Evolutionary conservation across 2,329 filamentous ascomycete species (phyloP), one percentile per base, ranked within the genome.

Genomic region (Trichoderma semiorbis): DNA sequence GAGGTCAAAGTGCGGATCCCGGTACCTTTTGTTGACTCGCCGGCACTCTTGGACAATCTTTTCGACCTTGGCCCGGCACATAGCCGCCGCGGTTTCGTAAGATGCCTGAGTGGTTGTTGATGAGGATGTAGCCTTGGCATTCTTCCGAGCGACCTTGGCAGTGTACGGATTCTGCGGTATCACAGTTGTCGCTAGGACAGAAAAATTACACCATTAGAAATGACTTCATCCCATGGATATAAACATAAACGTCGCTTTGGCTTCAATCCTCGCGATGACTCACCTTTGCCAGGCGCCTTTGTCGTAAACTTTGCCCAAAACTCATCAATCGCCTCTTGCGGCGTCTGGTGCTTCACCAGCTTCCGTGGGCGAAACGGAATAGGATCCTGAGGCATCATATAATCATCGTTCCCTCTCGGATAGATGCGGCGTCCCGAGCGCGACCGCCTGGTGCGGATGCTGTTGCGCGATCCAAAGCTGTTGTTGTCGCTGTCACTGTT

Each of bases 1-100:
- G 66, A 97, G 89, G 78, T 97, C 92, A 78, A 97, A 97, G 79
- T 96, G 90, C n/a, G 91, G 89, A 78, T 97, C 93, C 18, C 91
- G 88, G 78, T 97, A 97, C 80, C 94, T 95, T 77, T 94, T 91
- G 80, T 97, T 97, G 71, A 94, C 85, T 10, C 92, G 87, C 26
- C 89, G 86, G 79, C 93, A 97, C 77, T 90, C 88, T 71, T 84
- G 84, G 63, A 89, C 85, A 72, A 91, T 90, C 78, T 89, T 87
- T 30, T 84, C 85, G 4, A 86, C 92, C 82, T 87, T 92, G 70
- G 87, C 87, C 69, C 84, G 85, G 81, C 93, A 97, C 72, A 91
- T 87, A 26, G 86, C 86, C 3, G 86, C 89, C 0, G 93, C 93
- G 76, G 93, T 89, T 69, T 93, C 89, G 77, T 93, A 96, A 0